These are phyloP conservation scores for Synchytrium microbalum DNA, from an alignment of 371 early-diverging fungal genomes.

Conservation along the genomic window DNA sequence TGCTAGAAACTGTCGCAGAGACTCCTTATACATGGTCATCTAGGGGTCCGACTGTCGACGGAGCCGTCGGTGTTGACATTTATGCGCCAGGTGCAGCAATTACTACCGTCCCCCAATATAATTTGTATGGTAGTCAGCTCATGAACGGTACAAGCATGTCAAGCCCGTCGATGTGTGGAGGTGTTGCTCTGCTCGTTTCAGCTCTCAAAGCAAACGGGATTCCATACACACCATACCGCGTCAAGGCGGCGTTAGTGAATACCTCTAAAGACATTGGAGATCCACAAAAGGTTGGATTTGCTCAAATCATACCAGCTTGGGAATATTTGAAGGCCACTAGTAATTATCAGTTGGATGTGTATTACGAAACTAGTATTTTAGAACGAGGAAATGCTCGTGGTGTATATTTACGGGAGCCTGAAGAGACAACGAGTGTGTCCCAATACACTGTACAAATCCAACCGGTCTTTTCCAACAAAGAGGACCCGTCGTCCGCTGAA, in stretches of 20 bases:
- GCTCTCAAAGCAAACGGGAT: slow-evolving; percentile 61
- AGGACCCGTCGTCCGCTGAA: too few relatives aligned
- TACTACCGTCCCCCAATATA: slow-evolving; percentile 85
- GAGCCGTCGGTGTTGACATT: slow-evolving; percentile 56
- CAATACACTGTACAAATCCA: slow-evolving; percentile 49
- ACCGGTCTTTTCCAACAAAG: slow-evolving; percentile 70
- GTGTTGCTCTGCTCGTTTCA: slow-evolving; percentile 57
- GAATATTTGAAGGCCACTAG: slow-evolving; percentile 57
- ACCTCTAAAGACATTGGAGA: slow-evolving; percentile 64
- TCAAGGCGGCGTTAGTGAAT: slow-evolving; percentile 69
- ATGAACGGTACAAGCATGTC: slow-evolving; percentile 68
- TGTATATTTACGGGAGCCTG: slow-evolving; percentile 74
- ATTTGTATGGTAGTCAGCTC: slow-evolving; percentile 59
- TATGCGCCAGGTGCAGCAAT: slow-evolving; percentile 92
- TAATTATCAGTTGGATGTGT: slow-evolving; percentile 11
- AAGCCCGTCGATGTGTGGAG: slow-evolving; percentile 80
- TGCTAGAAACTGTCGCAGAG: slow-evolving; percentile 64
- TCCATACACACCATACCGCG: slow-evolving; percentile 69
- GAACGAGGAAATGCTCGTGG: slow-evolving; percentile 50
- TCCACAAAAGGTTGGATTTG: slow-evolving; percentile 66
- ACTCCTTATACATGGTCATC: slow-evolving; percentile 84
- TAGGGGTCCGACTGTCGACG: slow-evolving; percentile 82
- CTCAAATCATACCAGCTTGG: slow-evolving; percentile 85
- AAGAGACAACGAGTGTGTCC: slow-evolving; percentile 60
- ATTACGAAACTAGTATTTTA: slow-evolving; percentile 12